Percentiles rank a stretch among this genome's conserved stretches.
phyloP scores from a whole-genome alignment of 2,329 filamentous ascomycete species.

The Cladophialophora psammophila region DNA sequence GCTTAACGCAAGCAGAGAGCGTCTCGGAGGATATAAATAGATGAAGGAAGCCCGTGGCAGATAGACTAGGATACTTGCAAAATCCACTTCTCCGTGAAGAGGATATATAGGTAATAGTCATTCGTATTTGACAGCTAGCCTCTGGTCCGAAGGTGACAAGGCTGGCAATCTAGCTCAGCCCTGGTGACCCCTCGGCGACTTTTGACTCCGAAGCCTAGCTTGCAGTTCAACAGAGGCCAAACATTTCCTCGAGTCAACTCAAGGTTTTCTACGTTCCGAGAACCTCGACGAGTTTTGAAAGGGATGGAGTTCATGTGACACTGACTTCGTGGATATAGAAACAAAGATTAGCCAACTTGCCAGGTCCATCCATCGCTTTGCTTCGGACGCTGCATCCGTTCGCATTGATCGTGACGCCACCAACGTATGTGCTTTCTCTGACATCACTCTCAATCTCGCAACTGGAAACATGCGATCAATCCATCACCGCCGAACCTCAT shows the following conservation, averaged over 20 bases:
- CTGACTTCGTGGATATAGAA: not conserved
- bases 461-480: not conserved
- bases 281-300: not conserved
- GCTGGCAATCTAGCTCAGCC: not conserved
- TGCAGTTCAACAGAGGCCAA: not conserved
- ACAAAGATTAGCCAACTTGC: not conserved
- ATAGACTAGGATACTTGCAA: not conserved
- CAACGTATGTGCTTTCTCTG: not conserved
- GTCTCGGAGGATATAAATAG: not conserved
- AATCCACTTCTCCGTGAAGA: not conserved
- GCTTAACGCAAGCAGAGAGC: not conserved
- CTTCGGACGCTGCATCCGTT: constrained; percentile 4
- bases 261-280: not conserved
- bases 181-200: not conserved
- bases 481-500: not conserved
- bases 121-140: no score
- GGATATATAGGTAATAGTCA: no score
- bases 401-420: not conserved
- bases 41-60: not conserved
- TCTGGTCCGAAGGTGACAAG: not conserved
- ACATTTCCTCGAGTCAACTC: not conserved
- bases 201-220: not conserved
- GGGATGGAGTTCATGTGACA: not conserved
- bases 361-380: not conserved
- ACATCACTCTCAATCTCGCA: constrained; percentile 1